phyloP scores from a whole-genome alignment of 73 alveolate species.

The Breviolum minutum region DNA sequence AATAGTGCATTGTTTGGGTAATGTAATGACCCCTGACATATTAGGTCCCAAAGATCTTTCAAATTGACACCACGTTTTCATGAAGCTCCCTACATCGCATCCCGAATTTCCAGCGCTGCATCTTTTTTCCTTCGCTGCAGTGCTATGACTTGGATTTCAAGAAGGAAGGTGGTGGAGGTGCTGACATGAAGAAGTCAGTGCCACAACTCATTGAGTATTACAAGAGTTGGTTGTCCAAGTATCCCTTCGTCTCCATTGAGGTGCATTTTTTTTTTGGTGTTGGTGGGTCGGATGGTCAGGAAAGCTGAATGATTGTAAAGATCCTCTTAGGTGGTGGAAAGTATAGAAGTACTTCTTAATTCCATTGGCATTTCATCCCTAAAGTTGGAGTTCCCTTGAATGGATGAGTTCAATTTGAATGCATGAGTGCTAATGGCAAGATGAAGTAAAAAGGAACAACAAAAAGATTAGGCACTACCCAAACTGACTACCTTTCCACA shows the following conservation, averaged over 20 bases:
- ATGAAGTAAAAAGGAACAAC: not conserved
- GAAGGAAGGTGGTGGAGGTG: conserved; percentile 97
- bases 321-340: no score
- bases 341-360: no score
- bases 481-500: not conserved
- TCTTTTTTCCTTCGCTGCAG: not conserved
- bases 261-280: not conserved
- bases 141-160: conserved; percentile 98
- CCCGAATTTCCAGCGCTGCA: not conserved
- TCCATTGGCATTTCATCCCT: no score
- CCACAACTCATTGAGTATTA: conserved; percentile 95
- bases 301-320: no score
- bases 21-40: no score
- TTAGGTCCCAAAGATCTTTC: not conserved
- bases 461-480: not conserved
- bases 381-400: no score
- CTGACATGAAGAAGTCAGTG: conserved; percentile 96
- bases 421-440: not conserved
- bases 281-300: not conserved
- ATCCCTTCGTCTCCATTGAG: conserved; percentile 99
- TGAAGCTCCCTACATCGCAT: not conserved
- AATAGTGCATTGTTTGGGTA: no score
- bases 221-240: conserved; percentile 96
- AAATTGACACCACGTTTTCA: not conserved
- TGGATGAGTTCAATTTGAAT: not conserved